Evolutionary conservation across 2,329 filamentous ascomycete species (phyloP), one percentile per base, ranked within the genome.

Genomic region (Pseudophaeomoniella oleicola): DNA sequence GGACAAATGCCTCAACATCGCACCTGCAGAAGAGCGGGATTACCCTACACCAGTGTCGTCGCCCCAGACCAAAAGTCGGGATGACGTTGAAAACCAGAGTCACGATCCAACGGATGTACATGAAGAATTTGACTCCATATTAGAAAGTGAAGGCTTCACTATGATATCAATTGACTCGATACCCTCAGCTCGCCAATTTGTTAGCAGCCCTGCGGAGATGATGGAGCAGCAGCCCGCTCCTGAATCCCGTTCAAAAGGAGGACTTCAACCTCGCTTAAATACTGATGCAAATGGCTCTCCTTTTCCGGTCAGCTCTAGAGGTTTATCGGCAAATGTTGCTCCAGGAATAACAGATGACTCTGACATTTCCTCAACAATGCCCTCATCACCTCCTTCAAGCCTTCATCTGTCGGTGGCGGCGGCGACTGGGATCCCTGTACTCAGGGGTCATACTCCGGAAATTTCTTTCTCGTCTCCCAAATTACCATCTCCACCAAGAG

Each of bases 81-180:
- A 46, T 30, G 41, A 46, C 13, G 32, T 36, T 5, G 17, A 22
- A 13, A 43, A 42, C 14, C 34, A 35, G 14, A 34, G 46, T 13
- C 40, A 39, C 16, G 55, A 63, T 37, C 57, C 58, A 17, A 61
- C 54, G 3, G 53, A 62, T 17, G 58, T 62, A 13, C 55, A 63
- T 37, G 51, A 52, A 29, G 66, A 67, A 32, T 68, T 66, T 41
- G 67, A 72, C 47, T 67, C 68, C 1, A 67, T 72, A 14, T 57
- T 72, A 43, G 68, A 72, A 49, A 71, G 68, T 43, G 68, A 72
- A 54, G 68, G 64, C 3, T 72, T 72, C 41, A 72, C 66, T 39
- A 70, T 72, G 66, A 67, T 72, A 33, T 71, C 69, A 10, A 51
- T 71, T 32, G 62, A 69, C 39, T 67, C 67, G 3, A 50, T 72